These are phyloP conservation scores for Meredithiella fracta DNA, from an alignment of 2,329 filamentous ascomycete genomes.

Conservation along the genomic window DNA sequence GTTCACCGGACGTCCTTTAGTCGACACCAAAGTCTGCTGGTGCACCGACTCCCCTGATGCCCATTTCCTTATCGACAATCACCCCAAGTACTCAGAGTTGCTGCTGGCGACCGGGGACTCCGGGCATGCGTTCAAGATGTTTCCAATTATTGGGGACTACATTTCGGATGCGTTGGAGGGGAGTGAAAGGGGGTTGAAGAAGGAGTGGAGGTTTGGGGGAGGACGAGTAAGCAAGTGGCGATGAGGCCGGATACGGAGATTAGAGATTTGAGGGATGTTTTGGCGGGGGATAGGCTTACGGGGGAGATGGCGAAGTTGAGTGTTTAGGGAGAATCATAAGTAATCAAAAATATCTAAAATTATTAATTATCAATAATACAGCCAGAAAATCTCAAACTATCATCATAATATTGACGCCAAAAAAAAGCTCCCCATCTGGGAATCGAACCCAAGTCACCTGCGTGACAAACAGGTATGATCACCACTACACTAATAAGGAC, in stretches of 20 bases:
- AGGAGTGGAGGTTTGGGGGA: constrained; percentile 16
- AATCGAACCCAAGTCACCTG: background rate
- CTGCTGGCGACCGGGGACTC: constrained; percentile 18
- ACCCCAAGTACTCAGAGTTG: constrained; percentile 15
- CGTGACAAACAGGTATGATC: background rate
- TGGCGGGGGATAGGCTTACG: background rate
- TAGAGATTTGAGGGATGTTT: constrained; percentile 16
- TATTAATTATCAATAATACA: no score
- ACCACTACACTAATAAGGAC: background rate
- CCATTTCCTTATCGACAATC: constrained; percentile 21
- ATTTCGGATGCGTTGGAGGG: constrained; percentile 17
- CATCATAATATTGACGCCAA: no score
- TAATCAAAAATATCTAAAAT: no score
- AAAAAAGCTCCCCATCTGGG: background rate
- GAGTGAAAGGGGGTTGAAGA: constrained; percentile 12
- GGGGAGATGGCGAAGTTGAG: background rate
- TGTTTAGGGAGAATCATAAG: no score
- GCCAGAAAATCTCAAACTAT: no score
- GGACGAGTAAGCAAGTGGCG: constrained; percentile 14
- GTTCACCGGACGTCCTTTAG: constrained; percentile 17
- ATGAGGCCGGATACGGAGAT: constrained; percentile 16
- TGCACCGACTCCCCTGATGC: constrained; percentile 22
- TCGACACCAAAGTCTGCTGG: constrained; percentile 19
- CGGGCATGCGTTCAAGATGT: constrained; percentile 20
- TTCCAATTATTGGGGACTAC: constrained; percentile 18